Evolutionary conservation across 768 basidiomycete species (phyloP), one percentile per base, ranked within the genome.

Genomic region (Termitomyces sp.): DNA sequence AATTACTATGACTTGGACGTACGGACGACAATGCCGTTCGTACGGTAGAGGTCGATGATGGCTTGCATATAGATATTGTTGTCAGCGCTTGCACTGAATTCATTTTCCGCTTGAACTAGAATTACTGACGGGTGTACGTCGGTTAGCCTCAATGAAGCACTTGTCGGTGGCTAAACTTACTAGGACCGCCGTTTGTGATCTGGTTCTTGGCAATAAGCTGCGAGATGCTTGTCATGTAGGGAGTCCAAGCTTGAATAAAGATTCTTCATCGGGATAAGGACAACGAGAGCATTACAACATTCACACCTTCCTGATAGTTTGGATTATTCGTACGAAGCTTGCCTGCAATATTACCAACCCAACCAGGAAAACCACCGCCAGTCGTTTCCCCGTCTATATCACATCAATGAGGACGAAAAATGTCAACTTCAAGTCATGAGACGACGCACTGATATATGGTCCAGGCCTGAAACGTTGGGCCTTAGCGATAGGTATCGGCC

Each of bases 141-240:
- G 18, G 27, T 53, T 22, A 37, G 5, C 24, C 12, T 53, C n/a
- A n/a, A 16, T 39, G 24, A 44, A 36, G 24, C 20, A 53, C 27
- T 30, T 48, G 14, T 20, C 5, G 36, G 10, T 36, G 54, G 42
- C 56, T 58, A 46, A 37, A 66, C 71, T 54, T 73, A 74, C 84
- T 79, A 22, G 85, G 83, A 5, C 85, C 85, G 10, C 82, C 85
- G 22, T 82, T 78, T 13, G 81, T 79, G 59, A 86, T 79, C 65
- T 87, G 83, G 62, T 85, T 81, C 56, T 67, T 71, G 2, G 82
- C 78, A 33, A 84, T 75, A 34, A 84, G 72, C 52, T 76, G 73
- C 5, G 79, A 73, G 10, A 86, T 72, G 1, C 73, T 68, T 5
- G 78, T 80, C 70, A 85, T 72, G 59, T 86, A 86, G 13, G 79